Base-by-base conservation (phyloP, 768 basidiomycete species). In the Postia placenta region DNA sequence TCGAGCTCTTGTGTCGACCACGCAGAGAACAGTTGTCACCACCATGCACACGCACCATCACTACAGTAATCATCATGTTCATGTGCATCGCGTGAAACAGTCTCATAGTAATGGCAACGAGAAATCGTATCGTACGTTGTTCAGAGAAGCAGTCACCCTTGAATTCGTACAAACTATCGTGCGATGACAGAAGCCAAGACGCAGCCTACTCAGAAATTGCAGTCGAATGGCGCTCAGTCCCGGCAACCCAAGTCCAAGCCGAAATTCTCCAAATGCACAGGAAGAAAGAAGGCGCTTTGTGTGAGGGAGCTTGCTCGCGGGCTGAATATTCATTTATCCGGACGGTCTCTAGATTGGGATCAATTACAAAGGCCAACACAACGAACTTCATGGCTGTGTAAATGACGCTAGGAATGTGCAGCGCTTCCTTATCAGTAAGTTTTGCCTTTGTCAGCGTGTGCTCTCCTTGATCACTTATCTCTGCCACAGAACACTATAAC, bases 331-430 rank as follows among this genome's bases (percentile, higher is more conserved):
- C 38, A 9, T 39, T 22, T 6, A 39, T 14, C 20, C 38, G 6
- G 11, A 14, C 19, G 30, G 15, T 53, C 7, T 27, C n/a, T 35
- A 75, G 75, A 78, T 81, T 58, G 79, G 79, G 0, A 77, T 80
- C 61, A 74, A 74, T 59, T 81, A 81, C 60, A 55, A 67, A 26
- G 73, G 78, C 0, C 67, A 72, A 14, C 55, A 58, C 15, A 65
- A 59, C 14, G 73, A 70, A 45, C 61, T 81, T 20, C 61, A 62
- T 20, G 80, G 80, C 2, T 83, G 81, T 55, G 78, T 80, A 62
- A 82, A 81, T 56, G 81, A 83, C 52, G 80, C 75, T 0, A 60
- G 63, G 27, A 83, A 81, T 57, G 67, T 81, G 20, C 59, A 71
- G 44, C 61, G 67, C n/a, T 81, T 81, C 69, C 55, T 78, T 27